These are phyloP conservation scores for Hansenula anomala DNA, from an alignment of 1,139 yeast species.

Conservation along the genomic window DNA sequence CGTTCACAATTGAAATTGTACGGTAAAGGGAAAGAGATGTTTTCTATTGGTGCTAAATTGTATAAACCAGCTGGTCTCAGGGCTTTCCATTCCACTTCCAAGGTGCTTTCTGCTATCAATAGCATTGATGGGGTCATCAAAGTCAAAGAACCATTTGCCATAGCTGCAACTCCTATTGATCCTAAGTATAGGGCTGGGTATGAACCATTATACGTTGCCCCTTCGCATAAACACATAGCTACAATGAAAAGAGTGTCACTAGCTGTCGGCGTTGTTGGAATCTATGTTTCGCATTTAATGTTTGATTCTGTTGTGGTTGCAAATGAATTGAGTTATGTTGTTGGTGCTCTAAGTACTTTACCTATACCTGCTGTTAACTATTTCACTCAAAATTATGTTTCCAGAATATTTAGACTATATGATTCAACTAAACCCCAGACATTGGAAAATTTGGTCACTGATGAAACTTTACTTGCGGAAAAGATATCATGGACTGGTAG, in stretches of 20 bases:
- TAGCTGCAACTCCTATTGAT: slow-evolving; percentile 30
- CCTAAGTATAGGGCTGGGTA: slow-evolving; percentile 45
- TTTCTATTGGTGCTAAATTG: background rate
- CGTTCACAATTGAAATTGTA: too few relatives aligned
- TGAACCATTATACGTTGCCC: slow-evolving; percentile 51
- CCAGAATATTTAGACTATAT: slow-evolving; percentile 67
- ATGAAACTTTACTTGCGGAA: slow-evolving; percentile 67
- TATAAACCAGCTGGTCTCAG: background rate
- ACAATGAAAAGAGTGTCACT: slow-evolving; percentile 49
- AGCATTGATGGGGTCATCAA: slow-evolving; percentile 7
- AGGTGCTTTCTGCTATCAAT: background rate
- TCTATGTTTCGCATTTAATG: slow-evolving; percentile 51
- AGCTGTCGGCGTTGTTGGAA: slow-evolving; percentile 50
- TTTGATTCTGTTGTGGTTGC: slow-evolving; percentile 54
- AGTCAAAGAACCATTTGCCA: slow-evolving; percentile 16
- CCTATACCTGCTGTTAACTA: slow-evolving; percentile 52
- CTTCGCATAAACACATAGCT: slow-evolving; percentile 51
- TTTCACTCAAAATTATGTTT: slow-evolving; percentile 63
- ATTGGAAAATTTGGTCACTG: slow-evolving; percentile 49
- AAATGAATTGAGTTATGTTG: slow-evolving; percentile 43
- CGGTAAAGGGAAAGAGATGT: too few relatives aligned
- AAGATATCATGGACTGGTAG: slow-evolving; percentile 66
- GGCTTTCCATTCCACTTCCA: background rate
- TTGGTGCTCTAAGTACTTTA: slow-evolving; percentile 33
- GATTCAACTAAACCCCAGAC: slow-evolving; percentile 62